Evolutionary conservation across 169 alveolate species (phyloP).

Genomic region (Plasmodium vinckei): DNA sequence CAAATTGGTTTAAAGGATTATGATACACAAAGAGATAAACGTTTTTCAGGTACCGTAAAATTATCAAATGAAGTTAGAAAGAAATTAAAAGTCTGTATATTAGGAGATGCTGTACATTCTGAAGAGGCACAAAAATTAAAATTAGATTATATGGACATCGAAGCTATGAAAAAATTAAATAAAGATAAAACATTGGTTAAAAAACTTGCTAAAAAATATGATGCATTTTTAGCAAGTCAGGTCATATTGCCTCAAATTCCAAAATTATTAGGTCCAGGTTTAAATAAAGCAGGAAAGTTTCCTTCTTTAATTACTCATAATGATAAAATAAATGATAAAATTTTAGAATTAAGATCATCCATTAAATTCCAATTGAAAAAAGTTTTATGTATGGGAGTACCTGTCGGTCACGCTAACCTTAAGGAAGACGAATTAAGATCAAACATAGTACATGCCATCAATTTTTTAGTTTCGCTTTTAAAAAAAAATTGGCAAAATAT

Average conservation of each 20-base stretch:
- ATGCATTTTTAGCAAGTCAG: slow-evolving; percentile 98
- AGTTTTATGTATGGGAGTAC: slow-evolving; percentile 99
- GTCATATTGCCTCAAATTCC: slow-evolving; percentile 98
- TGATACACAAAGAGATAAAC: slow-evolving; percentile 99
- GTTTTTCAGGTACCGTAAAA: slow-evolving; percentile 99
- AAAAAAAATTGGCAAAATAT: slow-evolving; percentile 99
- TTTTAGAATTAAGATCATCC: slow-evolving; percentile 95
- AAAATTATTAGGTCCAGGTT: slow-evolving; percentile 98
- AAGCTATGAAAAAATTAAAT: slow-evolving; percentile 98
- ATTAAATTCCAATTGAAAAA: slow-evolving; percentile 96
- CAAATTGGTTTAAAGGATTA: slow-evolving; percentile 99
- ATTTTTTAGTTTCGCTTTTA: slow-evolving; percentile 98
- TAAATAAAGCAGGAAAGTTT: slow-evolving; percentile 99
- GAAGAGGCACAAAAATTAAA: slow-evolving; percentile 97
- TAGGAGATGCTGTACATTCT: slow-evolving; percentile 99
- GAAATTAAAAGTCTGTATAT: slow-evolving; percentile 96
- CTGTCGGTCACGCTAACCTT: slow-evolving; percentile 98
- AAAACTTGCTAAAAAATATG: slow-evolving; percentile 96
- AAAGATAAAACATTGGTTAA: slow-evolving; percentile 99
- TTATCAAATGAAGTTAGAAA: slow-evolving; percentile 98
- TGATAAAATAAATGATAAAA: slow-evolving; percentile 96
- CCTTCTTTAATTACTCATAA: slow-evolving; percentile 98
- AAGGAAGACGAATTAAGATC: slow-evolving; percentile 98
- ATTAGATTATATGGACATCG: slow-evolving; percentile 97
- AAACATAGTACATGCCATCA: slow-evolving; percentile 96